phyloP scores from a whole-genome alignment of 768 basidiomycete species.

The Termitomyces sp. region DNA sequence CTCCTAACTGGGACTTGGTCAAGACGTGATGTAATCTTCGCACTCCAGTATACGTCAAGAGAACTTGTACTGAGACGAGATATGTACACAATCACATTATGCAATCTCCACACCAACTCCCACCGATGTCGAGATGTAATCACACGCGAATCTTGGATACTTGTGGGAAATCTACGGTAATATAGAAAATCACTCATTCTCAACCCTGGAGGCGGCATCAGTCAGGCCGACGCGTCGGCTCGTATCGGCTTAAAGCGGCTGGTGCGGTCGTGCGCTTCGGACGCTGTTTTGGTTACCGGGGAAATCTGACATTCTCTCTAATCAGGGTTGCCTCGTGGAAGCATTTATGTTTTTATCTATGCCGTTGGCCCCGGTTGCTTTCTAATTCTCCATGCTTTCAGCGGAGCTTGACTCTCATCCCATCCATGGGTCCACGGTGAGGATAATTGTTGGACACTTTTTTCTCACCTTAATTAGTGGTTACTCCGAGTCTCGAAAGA shows the following conservation, averaged over 20 bases:
- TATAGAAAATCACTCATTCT: no score
- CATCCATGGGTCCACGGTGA: background rate
- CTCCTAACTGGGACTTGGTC: background rate
- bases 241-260: no score
- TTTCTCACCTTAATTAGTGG: no score
- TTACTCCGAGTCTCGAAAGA: no score
- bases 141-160: background rate
- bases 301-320: background rate
- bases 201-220: background rate
- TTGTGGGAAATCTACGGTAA: background rate
- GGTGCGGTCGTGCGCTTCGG: background rate
- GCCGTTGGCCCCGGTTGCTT: background rate
- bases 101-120: background rate
- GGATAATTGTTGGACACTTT: no score
- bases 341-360: background rate
- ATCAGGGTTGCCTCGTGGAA: background rate
- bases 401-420: background rate
- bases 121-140: background rate
- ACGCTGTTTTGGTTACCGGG: background rate
- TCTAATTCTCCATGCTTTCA: background rate
- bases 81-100: no score
- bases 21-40: background rate
- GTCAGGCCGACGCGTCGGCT: background rate
- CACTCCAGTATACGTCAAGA: background rate
- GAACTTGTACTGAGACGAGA: no score